Conservation (phyloP, 768 basidiomycete genomes). For the Panaeolus papilionaceus region DNA sequence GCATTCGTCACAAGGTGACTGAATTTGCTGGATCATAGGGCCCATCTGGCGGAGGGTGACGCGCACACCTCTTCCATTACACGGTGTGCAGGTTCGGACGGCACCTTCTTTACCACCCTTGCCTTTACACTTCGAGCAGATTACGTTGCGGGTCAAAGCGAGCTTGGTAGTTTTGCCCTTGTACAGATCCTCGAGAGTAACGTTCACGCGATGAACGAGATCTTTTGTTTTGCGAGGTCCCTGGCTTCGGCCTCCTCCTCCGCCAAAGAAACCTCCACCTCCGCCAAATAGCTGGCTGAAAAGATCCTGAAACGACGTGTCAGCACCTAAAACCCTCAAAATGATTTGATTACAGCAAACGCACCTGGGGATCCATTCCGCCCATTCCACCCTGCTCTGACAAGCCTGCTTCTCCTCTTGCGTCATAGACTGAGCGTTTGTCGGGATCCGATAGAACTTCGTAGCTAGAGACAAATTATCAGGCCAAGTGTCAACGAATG, state of each 20-base stretch:
- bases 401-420: conserved; percentile 91
- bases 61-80: conserved; percentile 90
- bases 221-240: conserved; percentile 96
- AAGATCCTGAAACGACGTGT: conserved; percentile 65
- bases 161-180: conserved; percentile 99
- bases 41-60: conserved; percentile 96
- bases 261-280: conserved; percentile 80
- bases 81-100: conserved; percentile 76
- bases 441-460: conserved; percentile 91
- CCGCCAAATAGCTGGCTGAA: conserved; percentile 97
- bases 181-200: conserved; percentile 98
- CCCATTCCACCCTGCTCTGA: conserved; percentile 89
- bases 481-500: conserved; percentile 10
- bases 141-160: conserved; percentile 92
- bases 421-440: conserved; percentile 84
- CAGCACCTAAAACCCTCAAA: conserved; percentile 18
- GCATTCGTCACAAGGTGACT: conserved; percentile 94
- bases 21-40: conserved; percentile 99
- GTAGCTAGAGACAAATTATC: conserved; percentile 59
- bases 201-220: conserved; percentile 94
- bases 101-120: conserved; percentile 98
- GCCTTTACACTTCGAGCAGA: conserved; percentile 93
- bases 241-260: conserved; percentile 66
- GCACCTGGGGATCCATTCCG: conserved; percentile 94
- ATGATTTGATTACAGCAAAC: conserved; percentile 28